Conservation (phyloP, 2,329 filamentous ascomycete genomes). For the Clonostachys byssicola region DNA sequence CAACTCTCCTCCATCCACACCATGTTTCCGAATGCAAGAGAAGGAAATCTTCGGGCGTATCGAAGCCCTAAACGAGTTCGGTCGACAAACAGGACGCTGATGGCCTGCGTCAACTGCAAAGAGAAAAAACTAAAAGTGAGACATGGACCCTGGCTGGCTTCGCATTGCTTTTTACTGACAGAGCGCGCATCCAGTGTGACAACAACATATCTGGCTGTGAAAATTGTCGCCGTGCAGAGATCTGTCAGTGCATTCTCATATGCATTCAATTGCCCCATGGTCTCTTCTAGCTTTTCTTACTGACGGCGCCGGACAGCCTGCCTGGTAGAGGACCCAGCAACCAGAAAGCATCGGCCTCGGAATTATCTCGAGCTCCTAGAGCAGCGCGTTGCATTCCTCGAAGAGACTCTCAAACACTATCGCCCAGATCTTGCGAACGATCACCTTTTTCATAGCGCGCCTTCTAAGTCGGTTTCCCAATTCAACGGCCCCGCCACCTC, state of each 20-base stretch:
- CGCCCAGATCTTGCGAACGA: too few relatives aligned
- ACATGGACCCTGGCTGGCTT: too few relatives aligned
- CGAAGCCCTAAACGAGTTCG: too few relatives aligned
- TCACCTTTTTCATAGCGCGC: too few relatives aligned
- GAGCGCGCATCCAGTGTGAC: not conserved
- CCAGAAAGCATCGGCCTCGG: conserved; percentile 15
- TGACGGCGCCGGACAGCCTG: conserved; percentile 5
- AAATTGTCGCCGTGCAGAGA: not conserved
- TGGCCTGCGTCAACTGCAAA: not conserved
- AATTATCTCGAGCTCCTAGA: conserved; percentile 22
- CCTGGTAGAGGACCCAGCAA: conserved; percentile 17
- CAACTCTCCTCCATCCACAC: too few relatives aligned
- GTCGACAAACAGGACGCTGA: too few relatives aligned
- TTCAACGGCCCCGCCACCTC: too few relatives aligned
- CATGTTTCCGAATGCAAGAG: too few relatives aligned
- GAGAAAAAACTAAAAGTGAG: not conserved
- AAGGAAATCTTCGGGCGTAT: too few relatives aligned
- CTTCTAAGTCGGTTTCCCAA: too few relatives aligned
- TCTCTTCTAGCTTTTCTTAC: not conserved
- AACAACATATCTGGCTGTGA: not conserved
- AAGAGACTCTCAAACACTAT: conserved; percentile 2
- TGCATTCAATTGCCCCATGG: not conserved
- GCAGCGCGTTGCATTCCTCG: conserved; percentile 14
- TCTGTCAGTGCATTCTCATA: not conserved
- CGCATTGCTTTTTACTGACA: too few relatives aligned